Evolutionary conservation across 2,329 filamentous ascomycete genomes (phyloP).

Genomic region (Dactylonectria macrodidyma): DNA sequence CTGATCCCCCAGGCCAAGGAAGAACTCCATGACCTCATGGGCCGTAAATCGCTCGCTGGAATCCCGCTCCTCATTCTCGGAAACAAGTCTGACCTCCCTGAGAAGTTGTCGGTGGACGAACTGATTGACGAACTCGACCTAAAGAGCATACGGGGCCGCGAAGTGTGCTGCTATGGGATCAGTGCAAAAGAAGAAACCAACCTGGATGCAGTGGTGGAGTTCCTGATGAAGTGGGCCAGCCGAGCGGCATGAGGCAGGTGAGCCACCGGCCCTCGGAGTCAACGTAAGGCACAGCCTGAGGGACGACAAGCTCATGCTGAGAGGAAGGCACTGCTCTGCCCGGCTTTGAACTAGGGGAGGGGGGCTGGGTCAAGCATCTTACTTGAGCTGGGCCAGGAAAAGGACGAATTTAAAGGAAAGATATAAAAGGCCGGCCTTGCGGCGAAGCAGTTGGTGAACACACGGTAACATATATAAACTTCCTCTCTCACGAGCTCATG

Average conservation of each 20-base stretch:
- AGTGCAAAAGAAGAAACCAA: slow-evolving; percentile 99
- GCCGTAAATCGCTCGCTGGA: slow-evolving; percentile 85
- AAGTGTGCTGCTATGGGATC: slow-evolving; percentile 99
- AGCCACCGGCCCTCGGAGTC: slow-evolving; percentile 10
- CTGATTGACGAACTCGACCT: slow-evolving; percentile 94
- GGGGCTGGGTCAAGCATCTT: slow-evolving; percentile 6
- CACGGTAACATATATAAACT: slow-evolving; percentile 50
- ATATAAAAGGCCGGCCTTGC: slow-evolving; percentile 34
- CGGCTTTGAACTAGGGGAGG: background rate
- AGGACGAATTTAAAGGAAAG: slow-evolving; percentile 24
- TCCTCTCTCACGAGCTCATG: slow-evolving; percentile 56
- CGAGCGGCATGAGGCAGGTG: slow-evolving; percentile 66
- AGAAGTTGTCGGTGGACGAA: slow-evolving; percentile 93
- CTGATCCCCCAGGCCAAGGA: slow-evolving; percentile 89
- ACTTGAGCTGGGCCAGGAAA: slow-evolving; percentile 14
- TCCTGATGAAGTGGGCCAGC: slow-evolving; percentile 91
- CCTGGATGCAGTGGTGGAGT: slow-evolving; percentile 95
- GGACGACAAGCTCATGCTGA: slow-evolving; percentile 9
- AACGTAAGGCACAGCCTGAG: background rate
- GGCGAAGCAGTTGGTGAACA: slow-evolving; percentile 40
- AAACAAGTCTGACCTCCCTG: slow-evolving; percentile 96
- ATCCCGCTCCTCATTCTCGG: slow-evolving; percentile 95
- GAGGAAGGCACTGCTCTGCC: background rate
- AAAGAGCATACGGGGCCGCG: slow-evolving; percentile 89
- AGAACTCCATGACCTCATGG: slow-evolving; percentile 91